Percentiles rank a stretch among this genome's conserved stretches.
phyloP scores from a whole-genome alignment of 2,329 filamentous ascomycete species.

The Juglanconis juglandina region DNA sequence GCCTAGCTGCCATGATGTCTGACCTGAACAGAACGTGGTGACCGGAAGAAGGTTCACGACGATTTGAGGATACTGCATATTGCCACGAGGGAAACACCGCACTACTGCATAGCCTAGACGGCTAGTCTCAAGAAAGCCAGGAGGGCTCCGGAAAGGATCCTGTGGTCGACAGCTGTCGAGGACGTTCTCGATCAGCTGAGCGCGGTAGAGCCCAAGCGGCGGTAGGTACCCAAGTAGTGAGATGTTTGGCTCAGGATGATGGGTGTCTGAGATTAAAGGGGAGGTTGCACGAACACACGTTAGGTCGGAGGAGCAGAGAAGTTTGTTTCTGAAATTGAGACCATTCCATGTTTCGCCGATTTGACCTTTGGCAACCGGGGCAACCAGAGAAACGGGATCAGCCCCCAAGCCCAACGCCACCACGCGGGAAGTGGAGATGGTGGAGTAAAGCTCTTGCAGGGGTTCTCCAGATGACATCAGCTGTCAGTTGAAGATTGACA shows the following conservation, averaged over 20 bases:
- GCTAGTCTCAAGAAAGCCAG: too few species aligned
- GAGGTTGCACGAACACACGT: conserved; percentile 7
- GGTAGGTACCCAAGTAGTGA: neutral
- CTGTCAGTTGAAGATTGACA: neutral
- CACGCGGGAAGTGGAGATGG: neutral
- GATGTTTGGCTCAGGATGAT: neutral
- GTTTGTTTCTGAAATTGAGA: conserved; percentile 4
- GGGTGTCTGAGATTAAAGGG: conserved; percentile 7
- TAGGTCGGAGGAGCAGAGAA: neutral
- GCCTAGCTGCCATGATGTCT: too few species aligned
- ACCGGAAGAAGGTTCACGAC: too few species aligned
- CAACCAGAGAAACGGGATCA: neutral
- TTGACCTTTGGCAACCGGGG: neutral
- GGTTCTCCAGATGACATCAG: conserved; percentile 1
- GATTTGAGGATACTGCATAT: too few species aligned
- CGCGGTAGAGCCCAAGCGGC: neutral
- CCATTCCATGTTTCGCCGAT: neutral
- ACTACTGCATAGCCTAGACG: too few species aligned
- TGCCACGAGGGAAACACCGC: too few species aligned
- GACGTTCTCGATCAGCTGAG: neutral
- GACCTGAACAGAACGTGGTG: too few species aligned
- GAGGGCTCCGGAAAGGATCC: neutral
- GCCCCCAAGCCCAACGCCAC: too few species aligned
- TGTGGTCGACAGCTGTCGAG: neutral
- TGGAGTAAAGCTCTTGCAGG: neutral